phyloP scores from a whole-genome alignment of 2,329 filamentous ascomycete species.

The Cytospora leucostoma region DNA sequence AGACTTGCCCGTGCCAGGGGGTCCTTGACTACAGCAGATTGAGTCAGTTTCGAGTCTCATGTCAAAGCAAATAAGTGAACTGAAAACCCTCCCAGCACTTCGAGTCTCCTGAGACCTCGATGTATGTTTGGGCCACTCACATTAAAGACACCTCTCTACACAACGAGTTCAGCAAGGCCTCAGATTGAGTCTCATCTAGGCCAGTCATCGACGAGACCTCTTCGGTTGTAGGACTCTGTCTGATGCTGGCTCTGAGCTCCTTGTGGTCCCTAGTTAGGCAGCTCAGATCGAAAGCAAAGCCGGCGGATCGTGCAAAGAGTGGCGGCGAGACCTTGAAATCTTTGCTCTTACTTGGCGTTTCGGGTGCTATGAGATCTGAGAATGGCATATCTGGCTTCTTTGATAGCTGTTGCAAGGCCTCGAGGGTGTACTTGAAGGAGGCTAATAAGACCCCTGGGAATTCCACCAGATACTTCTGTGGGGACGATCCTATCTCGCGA shows the following conservation, averaged over 20 bases:
- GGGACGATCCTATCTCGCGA: slow-evolving; percentile 25
- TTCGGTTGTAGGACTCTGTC: slow-evolving; percentile 23
- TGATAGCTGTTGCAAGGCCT: slow-evolving; percentile 57
- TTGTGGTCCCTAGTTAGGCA: slow-evolving; percentile 35
- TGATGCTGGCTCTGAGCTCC: slow-evolving; percentile 29
- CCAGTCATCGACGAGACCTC: slow-evolving; percentile 40
- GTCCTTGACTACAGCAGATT: slow-evolving; percentile 53
- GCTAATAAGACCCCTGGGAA: slow-evolving; percentile 62
- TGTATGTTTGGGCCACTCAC: background rate
- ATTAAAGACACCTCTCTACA: slow-evolving; percentile 59
- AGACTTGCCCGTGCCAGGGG: slow-evolving; percentile 70
- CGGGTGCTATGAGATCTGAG: slow-evolving; percentile 46
- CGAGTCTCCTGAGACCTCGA: background rate
- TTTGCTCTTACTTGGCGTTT: slow-evolving; percentile 22
- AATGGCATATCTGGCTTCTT: slow-evolving; percentile 49
- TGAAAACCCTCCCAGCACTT: background rate
- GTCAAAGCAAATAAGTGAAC: background rate
- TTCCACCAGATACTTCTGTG: slow-evolving; percentile 50
- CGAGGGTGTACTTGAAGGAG: slow-evolving; percentile 58
- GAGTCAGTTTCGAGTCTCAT: background rate
- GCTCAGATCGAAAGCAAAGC: slow-evolving; percentile 52
- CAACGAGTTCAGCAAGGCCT: slow-evolving; percentile 55
- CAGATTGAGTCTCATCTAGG: slow-evolving; percentile 55
- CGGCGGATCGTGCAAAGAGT: slow-evolving; percentile 48
- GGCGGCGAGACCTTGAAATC: slow-evolving; percentile 45